These are phyloP conservation scores for Suhomyces tanzawaensis DNA, from an alignment of 805 yeast species.

Conservation along the genomic window DNA sequence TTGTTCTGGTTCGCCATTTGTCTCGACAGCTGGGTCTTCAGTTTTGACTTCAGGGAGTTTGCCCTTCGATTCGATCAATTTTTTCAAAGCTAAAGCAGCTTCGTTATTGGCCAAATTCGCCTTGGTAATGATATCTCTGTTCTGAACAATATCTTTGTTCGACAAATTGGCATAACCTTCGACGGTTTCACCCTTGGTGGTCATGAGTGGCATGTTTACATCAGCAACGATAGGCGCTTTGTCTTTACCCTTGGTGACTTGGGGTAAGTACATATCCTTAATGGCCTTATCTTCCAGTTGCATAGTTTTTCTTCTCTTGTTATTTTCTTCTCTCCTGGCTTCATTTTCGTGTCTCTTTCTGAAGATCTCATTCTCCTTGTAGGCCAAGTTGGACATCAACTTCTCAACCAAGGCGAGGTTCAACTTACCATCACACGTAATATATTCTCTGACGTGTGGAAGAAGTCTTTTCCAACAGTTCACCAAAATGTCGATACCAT, in stretches of 20 bases:
- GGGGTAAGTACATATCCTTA: slow-evolving; percentile 45
- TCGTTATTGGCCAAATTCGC: slow-evolving; percentile 70
- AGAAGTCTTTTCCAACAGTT: slow-evolving; percentile 78
- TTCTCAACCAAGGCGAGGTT: slow-evolving; percentile 74
- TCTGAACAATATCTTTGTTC: slow-evolving; percentile 67
- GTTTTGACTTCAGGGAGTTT: slow-evolving; percentile 7
- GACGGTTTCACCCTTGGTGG: slow-evolving; percentile 70
- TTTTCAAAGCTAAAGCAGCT: slow-evolving; percentile 60
- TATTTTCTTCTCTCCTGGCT: slow-evolving; percentile 60
- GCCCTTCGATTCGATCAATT: slow-evolving; percentile 30
- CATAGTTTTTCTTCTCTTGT: slow-evolving; percentile 54
- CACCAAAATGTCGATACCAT: slow-evolving; percentile 80
- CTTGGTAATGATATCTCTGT: slow-evolving; percentile 58
- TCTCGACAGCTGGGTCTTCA: neutral
- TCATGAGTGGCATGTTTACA: slow-evolving; percentile 72
- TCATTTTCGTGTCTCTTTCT: slow-evolving; percentile 67
- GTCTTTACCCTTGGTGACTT: slow-evolving; percentile 70
- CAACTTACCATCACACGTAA: slow-evolving; percentile 87
- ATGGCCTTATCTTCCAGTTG: slow-evolving; percentile 46
- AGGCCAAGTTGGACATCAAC: slow-evolving; percentile 60
- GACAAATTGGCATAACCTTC: slow-evolving; percentile 61
- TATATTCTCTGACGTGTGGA: slow-evolving; percentile 66
- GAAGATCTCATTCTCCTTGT: slow-evolving; percentile 77
- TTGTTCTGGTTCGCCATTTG: neutral
- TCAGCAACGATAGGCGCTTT: slow-evolving; percentile 70